Conservation (phyloP, 208 protist species). For the Crithidia expoeki region DNA sequence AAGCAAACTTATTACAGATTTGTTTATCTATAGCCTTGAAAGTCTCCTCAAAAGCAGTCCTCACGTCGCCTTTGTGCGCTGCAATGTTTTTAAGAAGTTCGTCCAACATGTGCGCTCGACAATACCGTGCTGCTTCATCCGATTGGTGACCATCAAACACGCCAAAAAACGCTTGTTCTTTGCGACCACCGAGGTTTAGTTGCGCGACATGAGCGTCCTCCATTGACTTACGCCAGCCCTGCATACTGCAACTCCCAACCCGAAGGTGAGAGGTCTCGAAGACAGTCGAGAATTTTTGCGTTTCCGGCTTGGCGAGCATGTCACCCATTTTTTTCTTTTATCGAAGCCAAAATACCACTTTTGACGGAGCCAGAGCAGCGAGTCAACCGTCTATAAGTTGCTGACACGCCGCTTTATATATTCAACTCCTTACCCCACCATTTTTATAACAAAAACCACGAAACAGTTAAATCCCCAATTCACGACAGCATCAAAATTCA, state of each 20-base stretch:
- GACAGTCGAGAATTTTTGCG: constrained; percentile 90
- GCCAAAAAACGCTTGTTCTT: constrained; percentile 78
- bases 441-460: neutral
- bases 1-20: constrained; percentile 66
- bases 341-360: constrained; percentile 12
- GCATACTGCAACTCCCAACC: constrained; percentile 91
- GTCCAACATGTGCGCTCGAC: constrained; percentile 76
- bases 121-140: constrained; percentile 80
- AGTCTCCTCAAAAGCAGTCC: constrained; percentile 64
- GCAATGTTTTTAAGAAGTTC: constrained; percentile 57
- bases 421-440: neutral
- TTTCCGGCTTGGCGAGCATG: constrained; percentile 88
- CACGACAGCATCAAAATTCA: neutral
- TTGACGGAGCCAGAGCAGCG: constrained; percentile 24
- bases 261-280: constrained; percentile 85
- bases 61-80: constrained; percentile 26
- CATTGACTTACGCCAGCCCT: constrained; percentile 92
- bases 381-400: constrained; percentile 11
- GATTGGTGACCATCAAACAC: constrained; percentile 93
- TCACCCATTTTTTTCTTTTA: constrained; percentile 74
- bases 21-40: constrained; percentile 73
- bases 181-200: constrained; percentile 78
- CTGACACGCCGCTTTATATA: constrained; percentile 12
- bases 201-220: constrained; percentile 91
- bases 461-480: neutral